These are phyloP conservation scores for Aspergillus heteromorphus DNA, from an alignment of 495 filamentous ascomycete genomes.

Conservation along the genomic window DNA sequence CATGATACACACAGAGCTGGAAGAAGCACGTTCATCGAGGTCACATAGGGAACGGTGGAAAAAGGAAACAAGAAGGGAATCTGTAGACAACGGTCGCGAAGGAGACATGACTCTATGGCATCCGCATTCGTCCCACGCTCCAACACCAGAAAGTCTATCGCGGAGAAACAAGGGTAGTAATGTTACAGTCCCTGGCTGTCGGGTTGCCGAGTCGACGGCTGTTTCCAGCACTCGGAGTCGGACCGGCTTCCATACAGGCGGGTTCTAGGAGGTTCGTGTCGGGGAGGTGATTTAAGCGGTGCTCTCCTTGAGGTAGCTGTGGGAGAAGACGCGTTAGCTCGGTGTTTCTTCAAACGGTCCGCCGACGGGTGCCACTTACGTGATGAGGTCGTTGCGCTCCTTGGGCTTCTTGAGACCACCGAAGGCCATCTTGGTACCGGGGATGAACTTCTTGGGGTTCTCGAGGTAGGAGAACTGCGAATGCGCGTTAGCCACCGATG, in stretches of 20 bases:
- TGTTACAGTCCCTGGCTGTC: slow-evolving; percentile 38
- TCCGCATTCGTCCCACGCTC: slow-evolving; percentile 18
- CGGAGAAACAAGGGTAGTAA: slow-evolving; percentile 23
- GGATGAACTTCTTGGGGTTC: slow-evolving; percentile 95
- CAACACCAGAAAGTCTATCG: slow-evolving; percentile 24
- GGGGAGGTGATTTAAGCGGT: slow-evolving; percentile 46
- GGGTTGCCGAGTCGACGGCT: slow-evolving; percentile 17
- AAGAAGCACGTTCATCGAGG: slow-evolving; percentile 15
- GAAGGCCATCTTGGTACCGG: slow-evolving; percentile 99
- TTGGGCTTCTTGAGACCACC: slow-evolving; percentile 99
- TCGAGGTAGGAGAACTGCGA: slow-evolving; percentile 77
- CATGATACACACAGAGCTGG: slow-evolving; percentile 20
- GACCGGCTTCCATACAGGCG: slow-evolving; percentile 13
- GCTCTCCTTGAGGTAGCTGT: slow-evolving; percentile 61
- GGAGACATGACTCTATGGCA: slow-evolving; percentile 21
- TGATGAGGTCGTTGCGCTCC: slow-evolving; percentile 99
- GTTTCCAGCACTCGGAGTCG: slow-evolving; percentile 5
- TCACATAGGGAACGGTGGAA: neutral
- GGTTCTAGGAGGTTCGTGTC: slow-evolving; percentile 18
- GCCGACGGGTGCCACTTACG: slow-evolving; percentile 53
- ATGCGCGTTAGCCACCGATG: slow-evolving; percentile 13
- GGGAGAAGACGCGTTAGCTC: slow-evolving; percentile 4
- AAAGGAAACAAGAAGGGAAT: slow-evolving; percentile 11
- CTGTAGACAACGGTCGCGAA: slow-evolving; percentile 17
- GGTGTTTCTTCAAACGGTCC: neutral